phyloP scores from a whole-genome alignment of 2,329 filamentous ascomycete genomes.

The Rasamsonia emersonii region DNA sequence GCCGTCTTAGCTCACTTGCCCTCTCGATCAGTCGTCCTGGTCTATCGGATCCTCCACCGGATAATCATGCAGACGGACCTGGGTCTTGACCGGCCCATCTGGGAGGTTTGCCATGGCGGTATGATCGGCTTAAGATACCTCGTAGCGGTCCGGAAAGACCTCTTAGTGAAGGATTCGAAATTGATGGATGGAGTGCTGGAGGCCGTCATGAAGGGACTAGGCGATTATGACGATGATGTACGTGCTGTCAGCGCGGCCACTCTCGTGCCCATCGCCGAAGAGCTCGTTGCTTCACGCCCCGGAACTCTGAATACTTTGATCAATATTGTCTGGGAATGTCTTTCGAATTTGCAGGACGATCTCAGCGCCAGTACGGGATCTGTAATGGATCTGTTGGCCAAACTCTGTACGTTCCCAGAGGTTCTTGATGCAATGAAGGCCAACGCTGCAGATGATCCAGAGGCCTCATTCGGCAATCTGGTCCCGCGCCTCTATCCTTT shows the following conservation, averaged over 20 bases:
- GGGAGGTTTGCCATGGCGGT: conserved; percentile 94
- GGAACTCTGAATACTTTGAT: conserved; percentile 72
- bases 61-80: conserved; percentile 89
- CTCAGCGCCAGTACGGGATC: conserved; percentile 94
- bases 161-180: conserved; percentile 71
- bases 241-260: conserved; percentile 97
- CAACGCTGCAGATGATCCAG: conserved; percentile 72
- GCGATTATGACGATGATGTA: conserved; percentile 88
- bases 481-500: conserved; percentile 94
- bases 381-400: conserved; percentile 96
- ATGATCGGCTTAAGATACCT: conserved; percentile 96
- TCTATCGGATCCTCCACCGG: conserved; percentile 75
- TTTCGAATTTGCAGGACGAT: conserved; percentile 94
- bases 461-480: conserved; percentile 83
- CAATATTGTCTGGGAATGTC: conserved; percentile 92
- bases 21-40: conserved; percentile 66
- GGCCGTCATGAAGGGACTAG: conserved; percentile 90
- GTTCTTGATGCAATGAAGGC: conserved; percentile 89
- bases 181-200: conserved; percentile 89
- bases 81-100: conserved; percentile 63
- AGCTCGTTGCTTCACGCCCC: conserved; percentile 81
- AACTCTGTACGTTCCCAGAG: conserved; percentile 87
- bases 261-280: conserved; percentile 87
- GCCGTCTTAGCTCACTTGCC: conserved; percentile 80
- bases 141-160: conserved; percentile 86